These are phyloP conservation scores for Bauhinia variegata DNA, from an alignment of 306 rosid species.

Conservation along the genomic window DNA sequence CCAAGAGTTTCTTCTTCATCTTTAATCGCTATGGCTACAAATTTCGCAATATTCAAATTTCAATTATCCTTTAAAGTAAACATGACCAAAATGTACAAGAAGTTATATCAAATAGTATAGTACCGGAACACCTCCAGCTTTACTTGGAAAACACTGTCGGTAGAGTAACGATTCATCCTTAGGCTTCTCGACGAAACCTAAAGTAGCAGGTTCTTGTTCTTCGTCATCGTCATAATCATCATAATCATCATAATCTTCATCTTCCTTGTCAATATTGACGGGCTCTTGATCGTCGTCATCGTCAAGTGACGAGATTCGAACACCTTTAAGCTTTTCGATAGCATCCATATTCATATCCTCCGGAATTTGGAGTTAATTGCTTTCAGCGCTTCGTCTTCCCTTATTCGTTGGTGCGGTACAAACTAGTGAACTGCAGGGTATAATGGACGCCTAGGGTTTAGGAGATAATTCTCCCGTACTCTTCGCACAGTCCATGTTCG, in stretches of 20 bases:
- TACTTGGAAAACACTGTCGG: constrained; percentile 77
- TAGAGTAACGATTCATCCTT: constrained; percentile 54
- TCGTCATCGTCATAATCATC: constrained; percentile 47
- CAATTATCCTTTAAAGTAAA: not conserved
- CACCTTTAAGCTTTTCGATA: constrained; percentile 46
- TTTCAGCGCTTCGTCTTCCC: not conserved
- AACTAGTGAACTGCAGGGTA: not conserved
- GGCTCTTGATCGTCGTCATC: constrained; percentile 41
- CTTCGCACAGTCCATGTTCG: no score
- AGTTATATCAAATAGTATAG: constrained; percentile 15
- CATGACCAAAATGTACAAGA: not conserved
- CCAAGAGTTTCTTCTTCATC: not conserved
- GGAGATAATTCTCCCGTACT: no score
- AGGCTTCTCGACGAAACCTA: constrained; percentile 71
- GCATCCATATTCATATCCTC: constrained; percentile 43
- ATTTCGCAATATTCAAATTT: not conserved
- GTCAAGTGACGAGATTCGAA: constrained; percentile 49
- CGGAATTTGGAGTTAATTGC: not conserved
- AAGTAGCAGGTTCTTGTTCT: constrained; percentile 44
- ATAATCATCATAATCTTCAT: constrained; percentile 20
- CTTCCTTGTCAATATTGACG: constrained; percentile 16
- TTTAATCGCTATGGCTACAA: no score
- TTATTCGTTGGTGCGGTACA: not conserved
- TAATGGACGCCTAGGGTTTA: no score
- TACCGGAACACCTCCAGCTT: constrained; percentile 93